These are phyloP conservation scores for Tulasnella sp. DNA, from an alignment of 768 basidiomycete genomes.

Conservation along the genomic window DNA sequence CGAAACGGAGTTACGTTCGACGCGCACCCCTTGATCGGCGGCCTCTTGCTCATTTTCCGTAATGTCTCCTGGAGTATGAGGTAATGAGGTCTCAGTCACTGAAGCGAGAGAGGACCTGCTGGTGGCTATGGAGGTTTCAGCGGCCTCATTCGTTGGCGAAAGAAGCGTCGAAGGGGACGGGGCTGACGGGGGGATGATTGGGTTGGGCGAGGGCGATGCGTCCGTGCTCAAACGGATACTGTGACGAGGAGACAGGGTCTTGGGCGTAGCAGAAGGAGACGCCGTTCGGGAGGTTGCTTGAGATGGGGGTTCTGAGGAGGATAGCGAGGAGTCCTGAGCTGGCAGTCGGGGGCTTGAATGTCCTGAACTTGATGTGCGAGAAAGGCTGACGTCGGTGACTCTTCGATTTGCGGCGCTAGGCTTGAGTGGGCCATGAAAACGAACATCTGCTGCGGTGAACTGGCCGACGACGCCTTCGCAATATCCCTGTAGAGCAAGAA, in stretches of 20 bases:
- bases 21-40: conserved; percentile 9
- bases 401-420: conserved; percentile 60
- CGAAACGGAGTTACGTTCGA: not conserved
- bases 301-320: not conserved
- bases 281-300: not conserved
- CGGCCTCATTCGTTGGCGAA: not conserved
- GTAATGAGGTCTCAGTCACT: conserved; percentile 9
- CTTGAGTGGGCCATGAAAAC: conserved; percentile 71
- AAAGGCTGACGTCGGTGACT: conserved; percentile 37
- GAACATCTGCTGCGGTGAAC: conserved; percentile 60
- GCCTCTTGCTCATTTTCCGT: conserved; percentile 14
- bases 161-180: not conserved
- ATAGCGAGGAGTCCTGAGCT: not conserved
- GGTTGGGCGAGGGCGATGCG: no score
- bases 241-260: not conserved
- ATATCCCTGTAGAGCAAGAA: conserved; percentile 52
- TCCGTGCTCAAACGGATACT: not conserved
- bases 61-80: conserved; percentile 17
- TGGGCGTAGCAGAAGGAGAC: not conserved
- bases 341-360: conserved; percentile 11
- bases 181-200: not conserved
- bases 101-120: conserved; percentile 8
- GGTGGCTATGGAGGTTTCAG: not conserved
- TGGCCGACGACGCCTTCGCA: conserved; percentile 85
- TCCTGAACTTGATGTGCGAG: not conserved